Conservation (phyloP, 306 rosid species). For the Amphicarpaea edgeworthii region DNA sequence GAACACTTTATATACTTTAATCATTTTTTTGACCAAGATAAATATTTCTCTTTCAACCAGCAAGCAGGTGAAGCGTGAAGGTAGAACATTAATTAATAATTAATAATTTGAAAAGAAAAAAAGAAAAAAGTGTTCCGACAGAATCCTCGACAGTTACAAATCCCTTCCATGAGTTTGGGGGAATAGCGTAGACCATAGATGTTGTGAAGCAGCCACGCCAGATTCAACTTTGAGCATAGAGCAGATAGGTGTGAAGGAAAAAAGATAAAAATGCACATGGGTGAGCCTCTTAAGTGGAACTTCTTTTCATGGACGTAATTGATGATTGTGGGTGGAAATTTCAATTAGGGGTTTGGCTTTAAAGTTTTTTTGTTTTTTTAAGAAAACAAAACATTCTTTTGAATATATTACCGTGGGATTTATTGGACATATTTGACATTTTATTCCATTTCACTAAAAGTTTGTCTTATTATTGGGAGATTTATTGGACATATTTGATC, state of each 20-base stretch:
- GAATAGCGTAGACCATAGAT: conserved; percentile 28
- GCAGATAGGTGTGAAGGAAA: neutral
- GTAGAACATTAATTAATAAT: neutral
- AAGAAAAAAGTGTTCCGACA: conserved; percentile 28
- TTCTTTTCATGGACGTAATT: conserved; percentile 33
- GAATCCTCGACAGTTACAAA: conserved; percentile 33
- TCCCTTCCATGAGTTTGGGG: conserved; percentile 36
- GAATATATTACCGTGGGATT: neutral
- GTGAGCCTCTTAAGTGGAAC: conserved; percentile 12
- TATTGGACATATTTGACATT: neutral
- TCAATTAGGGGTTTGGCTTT: neutral
- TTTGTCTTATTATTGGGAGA: neutral
- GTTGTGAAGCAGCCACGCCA: neutral
- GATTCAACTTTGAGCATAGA: conserved; percentile 19
- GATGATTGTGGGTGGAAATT: neutral
- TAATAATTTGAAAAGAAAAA: neutral
- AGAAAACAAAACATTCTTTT: conserved; percentile 4
- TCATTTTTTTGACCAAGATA: conserved; percentile 23
- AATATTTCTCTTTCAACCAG: neutral
- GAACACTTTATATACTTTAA: neutral
- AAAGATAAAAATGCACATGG: conserved; percentile 46
- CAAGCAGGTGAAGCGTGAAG: conserved; percentile 3
- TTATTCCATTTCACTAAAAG: neutral
- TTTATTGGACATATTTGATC: too few species aligned
- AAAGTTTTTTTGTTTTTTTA: neutral